phyloP scores from a whole-genome alignment of 768 basidiomycete species.

The Macrolepiota dolichaula region DNA sequence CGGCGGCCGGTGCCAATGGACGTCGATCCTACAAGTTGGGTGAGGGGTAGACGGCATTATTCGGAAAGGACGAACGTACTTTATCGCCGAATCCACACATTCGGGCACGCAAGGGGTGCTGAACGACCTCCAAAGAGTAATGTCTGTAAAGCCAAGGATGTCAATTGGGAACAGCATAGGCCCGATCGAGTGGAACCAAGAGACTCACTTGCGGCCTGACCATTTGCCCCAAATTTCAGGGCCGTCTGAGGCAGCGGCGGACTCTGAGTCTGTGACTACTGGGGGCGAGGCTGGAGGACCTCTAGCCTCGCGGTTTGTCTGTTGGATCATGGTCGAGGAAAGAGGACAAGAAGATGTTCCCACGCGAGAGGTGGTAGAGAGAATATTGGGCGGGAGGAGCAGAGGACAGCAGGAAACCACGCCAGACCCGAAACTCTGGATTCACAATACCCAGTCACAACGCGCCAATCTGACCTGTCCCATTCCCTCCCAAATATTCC shows the following conservation, averaged over 20 bases:
- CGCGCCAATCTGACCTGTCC: neutral
- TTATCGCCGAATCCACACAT: slow-evolving; percentile 98
- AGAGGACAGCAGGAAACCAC: slow-evolving; percentile 1
- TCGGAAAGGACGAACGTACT: slow-evolving; percentile 36
- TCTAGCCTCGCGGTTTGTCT: slow-evolving; percentile 41
- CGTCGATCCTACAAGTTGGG: slow-evolving; percentile 70
- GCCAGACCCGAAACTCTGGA: slow-evolving; percentile 6
- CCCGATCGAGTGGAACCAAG: slow-evolving; percentile 5
- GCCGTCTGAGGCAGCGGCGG: slow-evolving; percentile 30
- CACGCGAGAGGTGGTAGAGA: neutral
- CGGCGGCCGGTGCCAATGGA: slow-evolving; percentile 87
- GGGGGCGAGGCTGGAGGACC: slow-evolving; percentile 23
- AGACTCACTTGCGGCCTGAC: slow-evolving; percentile 57
- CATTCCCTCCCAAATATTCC: neutral
- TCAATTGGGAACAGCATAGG: slow-evolving; percentile 14
- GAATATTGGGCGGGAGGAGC: neutral
- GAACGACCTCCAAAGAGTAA: slow-evolving; percentile 82
- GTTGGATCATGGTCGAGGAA: slow-evolving; percentile 59
- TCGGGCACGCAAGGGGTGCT: slow-evolving; percentile 85
- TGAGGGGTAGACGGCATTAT: slow-evolving; percentile 13
- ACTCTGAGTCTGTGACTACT: slow-evolving; percentile 23
- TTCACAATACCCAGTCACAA: neutral
- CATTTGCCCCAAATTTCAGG: slow-evolving; percentile 72
- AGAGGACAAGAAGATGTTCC: slow-evolving; percentile 5
- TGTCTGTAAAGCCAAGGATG: slow-evolving; percentile 40